Evolutionary conservation across 768 basidiomycete species (phyloP), one percentile per base, ranked within the genome.

Genomic region (Psilocybe sp.): DNA sequence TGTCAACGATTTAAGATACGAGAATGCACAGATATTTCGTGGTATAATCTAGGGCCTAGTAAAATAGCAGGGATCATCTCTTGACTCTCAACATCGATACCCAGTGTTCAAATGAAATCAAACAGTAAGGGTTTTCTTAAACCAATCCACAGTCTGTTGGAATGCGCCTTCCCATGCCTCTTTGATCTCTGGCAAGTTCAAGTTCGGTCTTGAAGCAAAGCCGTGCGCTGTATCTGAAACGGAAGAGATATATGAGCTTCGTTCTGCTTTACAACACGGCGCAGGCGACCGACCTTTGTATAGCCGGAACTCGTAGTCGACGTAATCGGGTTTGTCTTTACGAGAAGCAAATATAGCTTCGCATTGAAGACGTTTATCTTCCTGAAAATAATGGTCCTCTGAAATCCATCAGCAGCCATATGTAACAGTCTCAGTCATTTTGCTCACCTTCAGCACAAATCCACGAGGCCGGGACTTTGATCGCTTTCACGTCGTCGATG

Each of bases 191-290:
- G 9, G 69, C 73, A 4, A 70, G 64, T 16, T 69, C 50, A 74
- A 44, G 38, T 75, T 70, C 3, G 77, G 78, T 10, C 73, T 67
- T 10, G 67, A 64, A 18, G 70, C 74, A 50, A 77, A 79, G 7
- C 78, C 76, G 51, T 79, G 78, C 4, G 69, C 58, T 6, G 75
- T 76, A 7, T 72, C 75, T 77, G 53, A 10, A 28, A 28, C 3
- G 7, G 7, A 28, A 7, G 7, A 7, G 23, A 28, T 3, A 28
- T 2, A 20, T 43, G 16, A 20, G 41, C 37, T 34, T 40, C 10
- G 39, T 15, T 46, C 31, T 39, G 8, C 18, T 38, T 40, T 12
- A 40, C 1, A 13, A 4, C 23, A 16, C 5, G 31, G 23, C 41
- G 9, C 34, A 75, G 77, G 76, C 68, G 71, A 70, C 49, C 76